These are phyloP conservation scores for Claviceps capensis DNA, from an alignment of 2,329 filamentous ascomycete genomes.

Conservation along the genomic window DNA sequence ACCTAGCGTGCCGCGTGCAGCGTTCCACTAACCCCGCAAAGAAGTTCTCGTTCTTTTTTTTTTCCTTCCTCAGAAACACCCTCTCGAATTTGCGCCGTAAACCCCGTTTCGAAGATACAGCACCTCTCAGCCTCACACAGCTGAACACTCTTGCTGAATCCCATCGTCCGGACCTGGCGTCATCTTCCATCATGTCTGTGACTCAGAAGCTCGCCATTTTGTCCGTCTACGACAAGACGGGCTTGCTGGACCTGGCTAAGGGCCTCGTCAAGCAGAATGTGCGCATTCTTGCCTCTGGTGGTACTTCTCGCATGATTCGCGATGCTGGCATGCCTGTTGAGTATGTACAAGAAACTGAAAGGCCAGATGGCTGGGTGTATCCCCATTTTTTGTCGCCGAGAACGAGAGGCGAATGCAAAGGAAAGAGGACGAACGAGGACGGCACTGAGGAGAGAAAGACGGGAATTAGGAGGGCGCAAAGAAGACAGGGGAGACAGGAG, in stretches of 20 bases:
- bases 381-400: too few relatives aligned
- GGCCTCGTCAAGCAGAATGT: constrained; percentile 81
- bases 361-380: too few relatives aligned
- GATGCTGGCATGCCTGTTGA: constrained; percentile 93
- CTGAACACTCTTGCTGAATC: neutral
- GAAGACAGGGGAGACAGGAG: neutral
- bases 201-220: constrained; percentile 66
- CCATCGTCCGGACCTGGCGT: constrained; percentile 1
- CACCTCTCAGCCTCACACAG: neutral
- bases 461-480: neutral
- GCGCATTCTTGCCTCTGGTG: constrained; percentile 84
- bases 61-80: neutral
- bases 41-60: neutral
- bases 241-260: constrained; percentile 81
- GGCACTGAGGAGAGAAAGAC: neutral
- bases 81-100: neutral
- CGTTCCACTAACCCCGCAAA: neutral
- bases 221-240: constrained; percentile 98
- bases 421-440: neutral
- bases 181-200: constrained; percentile 21
- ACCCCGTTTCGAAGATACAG: neutral
- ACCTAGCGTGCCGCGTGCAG: too few relatives aligned
- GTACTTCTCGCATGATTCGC: constrained; percentile 90
- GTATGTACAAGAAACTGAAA: constrained; percentile 34
- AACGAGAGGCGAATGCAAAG: neutral